Conservation (phyloP, 768 basidiomycete species). For the Zangia roseola region DNA sequence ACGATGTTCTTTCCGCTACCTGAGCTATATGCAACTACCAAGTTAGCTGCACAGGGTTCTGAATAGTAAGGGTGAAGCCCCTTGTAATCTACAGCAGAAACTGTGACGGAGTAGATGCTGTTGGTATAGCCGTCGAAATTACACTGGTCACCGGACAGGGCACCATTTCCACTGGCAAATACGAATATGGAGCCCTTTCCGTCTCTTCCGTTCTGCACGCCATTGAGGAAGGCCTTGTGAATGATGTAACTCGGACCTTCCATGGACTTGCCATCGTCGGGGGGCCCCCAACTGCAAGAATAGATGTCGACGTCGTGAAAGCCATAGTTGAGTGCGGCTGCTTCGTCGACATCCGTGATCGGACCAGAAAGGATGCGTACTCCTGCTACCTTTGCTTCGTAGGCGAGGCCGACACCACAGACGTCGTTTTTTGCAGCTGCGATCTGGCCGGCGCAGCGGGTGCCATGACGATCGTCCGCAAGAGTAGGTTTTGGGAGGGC, state of each 20-base stretch:
- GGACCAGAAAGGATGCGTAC: conserved; percentile 93
- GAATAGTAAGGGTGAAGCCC: conserved; percentile 96
- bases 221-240: conserved; percentile 91
- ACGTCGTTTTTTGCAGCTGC: conserved; percentile 90
- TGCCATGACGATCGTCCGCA: conserved; percentile 93
- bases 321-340: conserved; percentile 90
- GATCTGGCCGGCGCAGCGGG: conserved; percentile 96
- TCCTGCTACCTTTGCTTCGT: conserved; percentile 87
- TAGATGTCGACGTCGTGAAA: conserved; percentile 88
- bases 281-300: conserved; percentile 98
- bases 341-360: conserved; percentile 95
- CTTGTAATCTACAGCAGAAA: conserved; percentile 91
- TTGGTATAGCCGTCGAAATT: conserved; percentile 99
- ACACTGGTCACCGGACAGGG: conserved; percentile 88
- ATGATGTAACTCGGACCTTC: conserved; percentile 91
- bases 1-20: conserved; percentile 94
- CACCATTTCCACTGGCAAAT: conserved; percentile 97
- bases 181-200: conserved; percentile 95
- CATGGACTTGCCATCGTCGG: conserved; percentile 93
- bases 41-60: conserved; percentile 95
- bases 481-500: conserved; percentile 84
- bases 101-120: conserved; percentile 93
- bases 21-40: conserved; percentile 95
- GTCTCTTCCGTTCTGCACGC: conserved; percentile 82
- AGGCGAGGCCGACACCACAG: conserved; percentile 94